Percentiles rank a stretch among this genome's conserved stretches.
Evolutionary conservation across 371 early-diverging fungal species (phyloP).

Genomic region (Smittium mucronatum): DNA sequence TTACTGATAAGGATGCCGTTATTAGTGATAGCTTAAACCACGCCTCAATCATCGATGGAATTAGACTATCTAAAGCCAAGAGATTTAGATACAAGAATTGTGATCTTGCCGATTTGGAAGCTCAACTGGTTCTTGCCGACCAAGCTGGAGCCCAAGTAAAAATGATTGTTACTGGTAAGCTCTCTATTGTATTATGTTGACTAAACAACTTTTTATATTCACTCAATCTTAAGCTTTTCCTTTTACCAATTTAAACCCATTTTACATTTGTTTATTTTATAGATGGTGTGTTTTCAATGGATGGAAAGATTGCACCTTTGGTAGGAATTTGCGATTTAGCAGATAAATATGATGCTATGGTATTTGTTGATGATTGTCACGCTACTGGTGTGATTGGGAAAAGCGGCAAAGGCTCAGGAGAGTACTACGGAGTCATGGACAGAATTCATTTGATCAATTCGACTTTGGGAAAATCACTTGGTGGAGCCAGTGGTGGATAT

Average conservation of each 20-base stretch:
- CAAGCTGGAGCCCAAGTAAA: constrained; percentile 38
- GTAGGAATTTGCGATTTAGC: constrained; percentile 45
- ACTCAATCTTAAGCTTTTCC: no score
- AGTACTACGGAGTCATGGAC: constrained; percentile 40
- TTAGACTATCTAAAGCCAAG: constrained; percentile 46
- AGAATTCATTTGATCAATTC: constrained; percentile 48
- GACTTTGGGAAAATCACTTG: constrained; percentile 50
- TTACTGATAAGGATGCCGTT: constrained; percentile 44
- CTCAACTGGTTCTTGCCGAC: constrained; percentile 33
- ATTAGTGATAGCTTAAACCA: constrained; percentile 49
- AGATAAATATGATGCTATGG: constrained; percentile 43
- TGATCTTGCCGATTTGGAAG: constrained; percentile 41
- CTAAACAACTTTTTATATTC: no score
- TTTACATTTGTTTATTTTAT: constrained; percentile 14
- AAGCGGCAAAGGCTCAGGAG: constrained; percentile 44
- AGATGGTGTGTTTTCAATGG: constrained; percentile 55
- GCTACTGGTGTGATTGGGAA: constrained; percentile 48
- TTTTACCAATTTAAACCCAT: no score
- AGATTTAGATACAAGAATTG: constrained; percentile 44
- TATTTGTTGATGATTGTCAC: constrained; percentile 51
- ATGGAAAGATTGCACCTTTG: constrained; percentile 45
- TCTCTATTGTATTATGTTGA: no score
- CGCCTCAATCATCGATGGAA: constrained; percentile 52
- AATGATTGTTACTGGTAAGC: constrained; percentile 36
- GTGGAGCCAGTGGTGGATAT: constrained; percentile 51